phyloP scores from a whole-genome alignment of 2,329 filamentous ascomycete genomes.

The Penicillium sclerotiorum region DNA sequence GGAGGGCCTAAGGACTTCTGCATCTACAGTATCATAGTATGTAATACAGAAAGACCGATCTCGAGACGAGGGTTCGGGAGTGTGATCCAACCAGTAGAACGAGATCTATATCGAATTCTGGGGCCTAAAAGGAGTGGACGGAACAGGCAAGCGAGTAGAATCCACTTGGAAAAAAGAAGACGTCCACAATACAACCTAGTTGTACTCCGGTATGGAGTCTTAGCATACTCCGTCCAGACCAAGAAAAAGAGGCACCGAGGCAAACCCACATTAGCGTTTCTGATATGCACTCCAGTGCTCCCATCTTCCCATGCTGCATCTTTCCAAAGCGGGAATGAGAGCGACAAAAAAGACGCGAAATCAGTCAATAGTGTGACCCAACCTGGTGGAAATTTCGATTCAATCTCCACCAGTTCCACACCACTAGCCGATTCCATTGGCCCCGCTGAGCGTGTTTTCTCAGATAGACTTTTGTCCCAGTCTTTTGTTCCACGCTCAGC shows the following conservation, averaged over 20 bases:
- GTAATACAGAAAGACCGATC: too few relatives aligned
- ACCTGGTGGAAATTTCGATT: conserved; percentile 2
- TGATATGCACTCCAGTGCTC: background rate
- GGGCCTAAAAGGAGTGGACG: too few relatives aligned
- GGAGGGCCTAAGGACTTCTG: too few relatives aligned
- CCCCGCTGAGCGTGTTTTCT: background rate
- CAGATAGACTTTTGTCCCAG: conserved; percentile 18
- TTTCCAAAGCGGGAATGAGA: background rate
- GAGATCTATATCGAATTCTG: too few relatives aligned
- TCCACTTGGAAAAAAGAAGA: too few relatives aligned
- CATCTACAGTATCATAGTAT: too few relatives aligned
- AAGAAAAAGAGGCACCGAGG: background rate
- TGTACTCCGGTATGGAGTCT: too few relatives aligned
- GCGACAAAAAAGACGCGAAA: background rate
- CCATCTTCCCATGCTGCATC: too few relatives aligned
- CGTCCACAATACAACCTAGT: too few relatives aligned
- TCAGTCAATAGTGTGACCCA: conserved; percentile 12
- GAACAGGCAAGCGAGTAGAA: too few relatives aligned
- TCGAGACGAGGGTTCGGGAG: too few relatives aligned
- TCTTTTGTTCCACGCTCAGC: conserved; percentile 13
- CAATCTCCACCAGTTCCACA: conserved; percentile 9
- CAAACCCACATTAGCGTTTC: background rate
- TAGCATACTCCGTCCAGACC: background rate
- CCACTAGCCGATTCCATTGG: conserved; percentile 7
- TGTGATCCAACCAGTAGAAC: too few relatives aligned